Evolutionary conservation across 805 yeast species (phyloP).

Genomic region (Wickerhamiella qilinensis): DNA sequence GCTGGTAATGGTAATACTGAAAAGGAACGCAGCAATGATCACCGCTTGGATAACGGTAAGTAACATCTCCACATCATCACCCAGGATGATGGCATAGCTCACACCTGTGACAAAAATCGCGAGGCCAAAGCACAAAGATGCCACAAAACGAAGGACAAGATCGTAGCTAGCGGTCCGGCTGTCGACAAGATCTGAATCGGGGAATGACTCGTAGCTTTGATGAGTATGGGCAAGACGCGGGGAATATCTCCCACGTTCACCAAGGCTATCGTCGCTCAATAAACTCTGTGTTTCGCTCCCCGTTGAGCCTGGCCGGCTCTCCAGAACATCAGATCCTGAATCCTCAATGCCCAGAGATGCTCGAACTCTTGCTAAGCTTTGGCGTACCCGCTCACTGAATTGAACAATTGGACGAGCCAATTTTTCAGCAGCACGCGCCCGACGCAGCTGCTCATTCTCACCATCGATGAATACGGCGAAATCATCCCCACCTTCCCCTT

Average conservation of each 20-base stretch:
- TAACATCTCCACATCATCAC: conserved; percentile 19
- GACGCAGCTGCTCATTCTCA: conserved; percentile 17
- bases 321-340: not conserved
- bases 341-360: conserved; percentile 4
- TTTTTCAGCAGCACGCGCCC: conserved; percentile 19
- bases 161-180: conserved; percentile 22
- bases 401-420: conserved; percentile 18
- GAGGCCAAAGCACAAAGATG: conserved; percentile 25
- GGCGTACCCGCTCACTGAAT: conserved; percentile 15
- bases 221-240: conserved; percentile 7
- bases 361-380: conserved; percentile 6
- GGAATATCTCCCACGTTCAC: conserved; percentile 7
- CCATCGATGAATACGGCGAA: conserved; percentile 19
- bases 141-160: conserved; percentile 29
- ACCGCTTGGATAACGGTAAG: conserved; percentile 17
- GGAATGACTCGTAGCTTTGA: conserved; percentile 7
- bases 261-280: conserved; percentile 2
- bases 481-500: conserved; percentile 24
- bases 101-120: conserved; percentile 24
- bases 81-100: conserved; percentile 27
- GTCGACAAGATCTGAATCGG: conserved; percentile 3
- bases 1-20: conserved; percentile 28
- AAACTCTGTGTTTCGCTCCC: conserved; percentile 7
- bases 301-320: conserved; percentile 5
- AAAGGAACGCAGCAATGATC: conserved; percentile 27